Conservation (phyloP, 192 early-diverging fungal genomes). For the Geosiphon pyriformis region DNA sequence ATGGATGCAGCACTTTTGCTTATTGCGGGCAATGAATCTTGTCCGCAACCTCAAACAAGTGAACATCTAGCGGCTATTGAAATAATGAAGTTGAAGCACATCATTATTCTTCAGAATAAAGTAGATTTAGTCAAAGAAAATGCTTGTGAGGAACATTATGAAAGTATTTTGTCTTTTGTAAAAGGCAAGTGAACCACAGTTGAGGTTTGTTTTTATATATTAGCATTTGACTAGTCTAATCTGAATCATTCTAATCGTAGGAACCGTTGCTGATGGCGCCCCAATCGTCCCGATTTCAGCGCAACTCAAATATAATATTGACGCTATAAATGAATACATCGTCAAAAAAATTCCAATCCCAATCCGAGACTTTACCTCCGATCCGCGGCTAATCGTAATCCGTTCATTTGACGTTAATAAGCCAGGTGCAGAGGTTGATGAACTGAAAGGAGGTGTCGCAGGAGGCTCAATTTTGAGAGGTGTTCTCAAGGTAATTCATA, state of each 20-base stretch:
- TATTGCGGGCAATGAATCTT: constrained; percentile 96
- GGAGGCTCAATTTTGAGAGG: constrained; percentile 95
- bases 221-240: too few species aligned
- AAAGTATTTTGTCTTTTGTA: constrained; percentile 87
- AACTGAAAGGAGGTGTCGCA: constrained; percentile 95
- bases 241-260: neutral
- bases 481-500: constrained; percentile 58
- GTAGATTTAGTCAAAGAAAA: constrained; percentile 94
- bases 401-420: constrained; percentile 99
- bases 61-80: constrained; percentile 99
- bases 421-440: constrained; percentile 88
- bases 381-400: constrained; percentile 94
- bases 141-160: constrained; percentile 83
- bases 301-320: constrained; percentile 98
- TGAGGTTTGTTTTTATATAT: too few species aligned
- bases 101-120: constrained; percentile 99
- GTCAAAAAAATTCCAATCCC: constrained; percentile 94
- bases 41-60: constrained; percentile 98
- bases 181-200: constrained; percentile 50
- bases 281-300: constrained; percentile 98
- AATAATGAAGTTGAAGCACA: constrained; percentile 96
- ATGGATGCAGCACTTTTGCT: constrained; percentile 98
- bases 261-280: constrained; percentile 87
- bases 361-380: constrained; percentile 83
- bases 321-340: constrained; percentile 97